Evolutionary conservation across 1,284 basidiomycete species (phyloP), one percentile per base, ranked within the genome.

Genomic region (Fomitiporia mediterranea): DNA sequence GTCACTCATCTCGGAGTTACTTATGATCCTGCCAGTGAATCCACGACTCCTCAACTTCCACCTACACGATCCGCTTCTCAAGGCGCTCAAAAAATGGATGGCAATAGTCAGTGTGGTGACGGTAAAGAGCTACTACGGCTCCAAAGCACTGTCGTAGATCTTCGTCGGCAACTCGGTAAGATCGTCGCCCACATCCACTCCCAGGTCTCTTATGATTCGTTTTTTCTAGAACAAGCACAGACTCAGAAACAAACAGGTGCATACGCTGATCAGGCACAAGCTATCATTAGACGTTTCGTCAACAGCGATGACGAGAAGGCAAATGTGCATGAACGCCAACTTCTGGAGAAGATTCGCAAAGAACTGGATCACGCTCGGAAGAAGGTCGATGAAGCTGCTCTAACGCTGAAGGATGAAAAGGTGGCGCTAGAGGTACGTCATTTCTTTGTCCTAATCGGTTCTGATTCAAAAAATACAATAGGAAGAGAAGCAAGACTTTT

Each of bases 311-410:
- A 83, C 49, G 64, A 80, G 3, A 78, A 80, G 68, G 74, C 72
- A n/a, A 70, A 66, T n/a, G 81, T 84, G 58, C 74, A 75, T 35
- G 81, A 84, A 63, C 73, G 69, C 43, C 75, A 80, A 47, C 72
- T 76, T 17, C 66, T 86, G 32, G 77, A 80, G 30, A 70, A 67
- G 21, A 72, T 81, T 46, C 74, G 72, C 62, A 70, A 68, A 49
- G 77, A 84, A 46, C 79, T 93, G 5, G 84, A 91, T 51, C 72
- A 77, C 8, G 88, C 93, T 64, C 77, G 86, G 9, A 72, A 73
- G 51, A 80, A 81, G 59, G 83, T 90, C 61, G 82, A 82, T 0
- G 81, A 85, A 56, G 83, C 82, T 9, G 75, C 82, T 11, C 70
- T 85, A 17, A 76, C 74, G 58, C 69, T 93, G 13, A 80, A 80